Evolutionary conservation across 148 eudicot genomes (phyloP).

Genomic region (Mesembryanthemum crystallinum): DNA sequence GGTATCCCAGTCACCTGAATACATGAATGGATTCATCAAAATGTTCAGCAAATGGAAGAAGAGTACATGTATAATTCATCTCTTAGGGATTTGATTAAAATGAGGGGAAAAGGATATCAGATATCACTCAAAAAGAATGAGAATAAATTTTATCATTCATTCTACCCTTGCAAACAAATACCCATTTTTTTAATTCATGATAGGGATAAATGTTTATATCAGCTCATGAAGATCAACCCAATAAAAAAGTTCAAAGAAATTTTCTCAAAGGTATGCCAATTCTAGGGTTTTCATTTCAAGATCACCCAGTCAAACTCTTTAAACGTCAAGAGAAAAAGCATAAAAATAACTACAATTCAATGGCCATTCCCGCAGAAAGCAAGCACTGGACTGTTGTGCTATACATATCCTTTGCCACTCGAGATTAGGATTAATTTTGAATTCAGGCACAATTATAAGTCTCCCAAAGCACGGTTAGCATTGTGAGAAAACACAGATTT

Average conservation of each 20-base stretch:
- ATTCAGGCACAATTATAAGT: neutral
- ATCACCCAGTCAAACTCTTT: neutral
- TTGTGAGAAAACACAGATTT: neutral
- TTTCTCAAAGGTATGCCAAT: neutral
- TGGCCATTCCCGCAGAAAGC: neutral
- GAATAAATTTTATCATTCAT: too few species aligned
- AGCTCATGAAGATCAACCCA: neutral
- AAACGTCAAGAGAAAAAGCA: neutral
- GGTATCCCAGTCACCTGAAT: conserved; percentile 89
- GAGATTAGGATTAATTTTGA: neutral
- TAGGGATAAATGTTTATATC: too few species aligned
- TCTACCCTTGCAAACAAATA: neutral
- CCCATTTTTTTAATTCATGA: neutral
- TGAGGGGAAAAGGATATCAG: too few species aligned
- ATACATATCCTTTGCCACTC: too few species aligned
- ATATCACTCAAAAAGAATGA: too few species aligned
- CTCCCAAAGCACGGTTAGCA: neutral
- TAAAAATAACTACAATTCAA: neutral
- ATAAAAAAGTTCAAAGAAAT: too few species aligned
- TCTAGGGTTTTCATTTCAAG: neutral
- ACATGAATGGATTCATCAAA: conserved; percentile 7
- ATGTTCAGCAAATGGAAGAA: conserved; percentile 4
- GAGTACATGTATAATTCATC: neutral
- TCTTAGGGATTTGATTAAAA: neutral
- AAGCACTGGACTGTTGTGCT: neutral